A percentile compares a stretch with the other conserved stretches of the same genome.
Conservation (phyloP, 1,139 yeast genomes). For the Diutina pseudorugosa region DNA sequence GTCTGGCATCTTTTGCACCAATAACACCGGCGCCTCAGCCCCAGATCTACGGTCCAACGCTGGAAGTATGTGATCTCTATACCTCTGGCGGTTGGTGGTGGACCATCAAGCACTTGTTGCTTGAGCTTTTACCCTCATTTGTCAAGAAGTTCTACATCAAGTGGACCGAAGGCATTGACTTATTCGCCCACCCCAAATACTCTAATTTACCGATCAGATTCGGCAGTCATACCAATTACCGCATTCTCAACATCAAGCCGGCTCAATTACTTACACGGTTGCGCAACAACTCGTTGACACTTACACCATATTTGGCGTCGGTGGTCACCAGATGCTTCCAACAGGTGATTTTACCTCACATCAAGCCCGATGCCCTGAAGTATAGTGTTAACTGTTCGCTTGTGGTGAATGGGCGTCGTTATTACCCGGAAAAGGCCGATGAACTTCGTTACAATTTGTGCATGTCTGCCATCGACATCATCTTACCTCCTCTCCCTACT, state of each 20-base stretch:
- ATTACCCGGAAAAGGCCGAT: neutral
- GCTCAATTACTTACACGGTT: neutral
- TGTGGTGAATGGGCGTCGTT: slow-evolving; percentile 3
- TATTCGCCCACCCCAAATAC: neutral
- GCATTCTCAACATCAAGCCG: neutral
- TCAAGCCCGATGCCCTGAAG: neutral
- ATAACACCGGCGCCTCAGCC: neutral
- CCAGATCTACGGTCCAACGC: neutral
- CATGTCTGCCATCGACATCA: neutral
- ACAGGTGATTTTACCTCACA: neutral
- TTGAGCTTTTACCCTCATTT: neutral
- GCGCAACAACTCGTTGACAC: neutral
- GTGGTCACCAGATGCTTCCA: neutral
- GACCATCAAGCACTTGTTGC: neutral
- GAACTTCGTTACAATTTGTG: neutral
- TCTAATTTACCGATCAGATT: neutral
- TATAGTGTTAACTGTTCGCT: neutral
- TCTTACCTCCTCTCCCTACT: neutral
- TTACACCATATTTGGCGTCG: neutral
- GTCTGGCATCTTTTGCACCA: neutral
- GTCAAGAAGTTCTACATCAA: neutral
- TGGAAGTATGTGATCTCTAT: neutral
- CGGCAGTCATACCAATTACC: neutral
- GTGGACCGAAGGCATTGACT: neutral
- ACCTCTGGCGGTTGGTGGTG: neutral